Evolutionary conservation across 805 yeast species (phyloP).

Genomic region (Grigorovia jiainica): DNA sequence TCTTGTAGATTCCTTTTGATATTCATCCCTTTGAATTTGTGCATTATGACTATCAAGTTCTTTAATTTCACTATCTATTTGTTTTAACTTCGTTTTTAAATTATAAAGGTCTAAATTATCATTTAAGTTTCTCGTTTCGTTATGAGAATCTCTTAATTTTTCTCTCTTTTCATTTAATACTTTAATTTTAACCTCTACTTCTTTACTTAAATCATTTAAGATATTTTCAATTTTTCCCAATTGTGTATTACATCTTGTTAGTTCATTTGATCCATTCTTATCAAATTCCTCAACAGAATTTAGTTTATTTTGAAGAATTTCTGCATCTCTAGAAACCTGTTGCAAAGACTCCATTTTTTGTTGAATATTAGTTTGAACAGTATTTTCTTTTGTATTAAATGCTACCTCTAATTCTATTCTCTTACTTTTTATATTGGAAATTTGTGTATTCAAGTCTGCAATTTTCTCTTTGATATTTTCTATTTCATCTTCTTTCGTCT

Average conservation of each 20-base stretch:
- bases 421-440: slow-evolving; percentile 4
- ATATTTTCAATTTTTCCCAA: slow-evolving; percentile 3
- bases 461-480: slow-evolving; percentile 8
- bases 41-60: slow-evolving; percentile 49
- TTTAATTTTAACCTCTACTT: slow-evolving; percentile 14
- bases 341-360: neutral
- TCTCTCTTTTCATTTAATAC: slow-evolving; percentile 16
- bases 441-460: slow-evolving; percentile 4
- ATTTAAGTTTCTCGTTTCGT: slow-evolving; percentile 51
- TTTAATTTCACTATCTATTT: slow-evolving; percentile 32
- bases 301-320: neutral
- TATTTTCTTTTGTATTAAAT: neutral
- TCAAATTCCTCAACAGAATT: slow-evolving; percentile 10
- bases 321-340: slow-evolving; percentile 1
- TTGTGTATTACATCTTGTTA: slow-evolving; percentile 14
- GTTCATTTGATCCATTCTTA: slow-evolving; percentile 4
- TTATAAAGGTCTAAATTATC: slow-evolving; percentile 54
- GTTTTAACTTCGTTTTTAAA: slow-evolving; percentile 32
- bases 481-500: slow-evolving; percentile 8
- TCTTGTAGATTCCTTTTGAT: slow-evolving; percentile 46
- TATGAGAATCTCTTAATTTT: slow-evolving; percentile 45
- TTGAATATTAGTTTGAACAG: slow-evolving; percentile 2
- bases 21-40: slow-evolving; percentile 47
- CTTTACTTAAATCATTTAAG: slow-evolving; percentile 9
- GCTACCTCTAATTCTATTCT: neutral